These are phyloP conservation scores for Hymenoscyphus albidus DNA, from an alignment of 2,329 filamentous ascomycete species.

Conservation along the genomic window DNA sequence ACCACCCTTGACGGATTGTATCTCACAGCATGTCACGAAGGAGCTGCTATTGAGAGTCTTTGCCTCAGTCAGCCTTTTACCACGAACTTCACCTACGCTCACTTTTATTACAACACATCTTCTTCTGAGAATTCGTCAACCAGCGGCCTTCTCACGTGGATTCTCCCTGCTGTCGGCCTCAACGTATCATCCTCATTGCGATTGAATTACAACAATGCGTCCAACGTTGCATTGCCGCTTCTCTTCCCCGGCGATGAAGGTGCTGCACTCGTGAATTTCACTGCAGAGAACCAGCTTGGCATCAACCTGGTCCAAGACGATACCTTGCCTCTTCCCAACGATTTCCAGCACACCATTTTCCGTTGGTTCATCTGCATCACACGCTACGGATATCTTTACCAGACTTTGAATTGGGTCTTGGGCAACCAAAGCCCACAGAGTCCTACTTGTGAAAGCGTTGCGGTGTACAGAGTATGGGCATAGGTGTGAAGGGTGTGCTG, in stretches of 20 bases:
- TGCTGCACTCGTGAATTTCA: constrained; percentile 38
- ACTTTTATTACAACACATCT: constrained; percentile 33
- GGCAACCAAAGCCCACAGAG: constrained; percentile 40
- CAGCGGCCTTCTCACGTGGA: constrained; percentile 26
- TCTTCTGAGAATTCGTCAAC: constrained; percentile 16
- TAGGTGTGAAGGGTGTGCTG: not conserved
- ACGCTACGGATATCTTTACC: constrained; percentile 41
- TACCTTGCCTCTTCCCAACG: constrained; percentile 34
- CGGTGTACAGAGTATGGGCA: constrained; percentile 30
- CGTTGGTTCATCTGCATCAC: constrained; percentile 46
- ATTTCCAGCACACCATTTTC: constrained; percentile 25
- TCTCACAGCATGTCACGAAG: constrained; percentile 44
- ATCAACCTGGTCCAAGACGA: constrained; percentile 41
- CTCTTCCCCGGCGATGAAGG: constrained; percentile 32
- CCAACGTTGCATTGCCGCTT: constrained; percentile 42
- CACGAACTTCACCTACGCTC: constrained; percentile 16
- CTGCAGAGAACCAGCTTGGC: constrained; percentile 37
- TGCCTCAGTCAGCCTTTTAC: constrained; percentile 34
- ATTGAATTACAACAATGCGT: constrained; percentile 37
- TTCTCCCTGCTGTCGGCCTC: constrained; percentile 27
- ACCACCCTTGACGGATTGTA: constrained; percentile 37
- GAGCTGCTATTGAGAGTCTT: constrained; percentile 45
- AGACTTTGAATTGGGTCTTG: constrained; percentile 40
- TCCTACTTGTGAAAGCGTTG: constrained; percentile 40
- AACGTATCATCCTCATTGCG: constrained; percentile 36